These are phyloP conservation scores for Pholiota adiposa DNA, from an alignment of 1,284 basidiomycete species.

Conservation along the genomic window DNA sequence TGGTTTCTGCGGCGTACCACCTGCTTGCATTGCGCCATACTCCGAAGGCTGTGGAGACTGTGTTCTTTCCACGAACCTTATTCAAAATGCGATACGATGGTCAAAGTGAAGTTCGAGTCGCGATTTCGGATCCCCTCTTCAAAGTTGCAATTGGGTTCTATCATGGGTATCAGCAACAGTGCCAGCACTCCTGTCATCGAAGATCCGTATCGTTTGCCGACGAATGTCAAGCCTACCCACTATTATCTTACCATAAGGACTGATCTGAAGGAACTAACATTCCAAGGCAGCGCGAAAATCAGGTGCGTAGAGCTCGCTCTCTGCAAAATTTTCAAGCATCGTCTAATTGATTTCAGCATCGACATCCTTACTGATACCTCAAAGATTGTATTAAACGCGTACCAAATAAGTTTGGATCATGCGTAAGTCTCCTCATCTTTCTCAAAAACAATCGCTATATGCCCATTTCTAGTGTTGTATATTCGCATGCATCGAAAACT, in stretches of 20 bases:
- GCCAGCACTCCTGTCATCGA: not conserved
- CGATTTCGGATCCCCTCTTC: no score
- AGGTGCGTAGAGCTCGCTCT: constrained; percentile 50
- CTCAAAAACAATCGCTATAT: no score
- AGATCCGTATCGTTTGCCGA: constrained; percentile 77
- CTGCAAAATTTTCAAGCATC: not conserved
- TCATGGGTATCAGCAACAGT: not conserved
- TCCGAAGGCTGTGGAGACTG: not conserved
- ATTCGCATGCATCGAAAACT: constrained; percentile 58
- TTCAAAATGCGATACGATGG: not conserved
- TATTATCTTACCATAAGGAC: constrained; percentile 88
- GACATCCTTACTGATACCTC: constrained; percentile 72
- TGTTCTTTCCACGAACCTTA: not conserved
- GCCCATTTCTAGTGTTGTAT: constrained; percentile 48
- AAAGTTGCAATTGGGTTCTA: no score
- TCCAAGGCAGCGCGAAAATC: constrained; percentile 81
- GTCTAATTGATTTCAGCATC: constrained; percentile 49
- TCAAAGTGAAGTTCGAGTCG: not conserved
- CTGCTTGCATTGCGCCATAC: not conserved
- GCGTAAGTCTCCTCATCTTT: constrained; percentile 40
- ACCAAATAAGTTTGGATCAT: constrained; percentile 70
- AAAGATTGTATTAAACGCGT: constrained; percentile 73
- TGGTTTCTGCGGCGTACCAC: not conserved
- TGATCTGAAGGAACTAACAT: constrained; percentile 75
- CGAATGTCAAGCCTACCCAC: constrained; percentile 75